Evolutionary conservation across 305 asterid genomes (phyloP).

Genomic region (Fraxinus latifolia): DNA sequence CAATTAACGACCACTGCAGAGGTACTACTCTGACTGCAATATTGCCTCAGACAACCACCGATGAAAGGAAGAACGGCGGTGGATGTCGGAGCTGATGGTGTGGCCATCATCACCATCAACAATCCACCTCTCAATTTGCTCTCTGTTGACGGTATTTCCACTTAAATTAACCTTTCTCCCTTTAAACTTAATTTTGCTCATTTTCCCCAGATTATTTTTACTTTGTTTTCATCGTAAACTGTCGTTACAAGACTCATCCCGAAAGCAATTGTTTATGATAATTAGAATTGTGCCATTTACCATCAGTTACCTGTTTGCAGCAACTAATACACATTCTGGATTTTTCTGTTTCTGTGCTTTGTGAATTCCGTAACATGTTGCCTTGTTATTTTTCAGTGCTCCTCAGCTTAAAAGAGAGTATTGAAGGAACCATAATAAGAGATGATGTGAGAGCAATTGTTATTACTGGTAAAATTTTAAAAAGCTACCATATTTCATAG

Average conservation of each 20-base stretch:
- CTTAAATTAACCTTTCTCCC: not conserved
- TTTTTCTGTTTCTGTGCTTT: not conserved
- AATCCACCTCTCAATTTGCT: slow-evolving; percentile 57
- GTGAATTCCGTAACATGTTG: not conserved
- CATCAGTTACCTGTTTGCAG: not conserved
- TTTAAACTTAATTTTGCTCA: not conserved
- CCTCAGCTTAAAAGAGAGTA: slow-evolving; percentile 39
- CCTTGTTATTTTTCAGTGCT: slow-evolving; percentile 32
- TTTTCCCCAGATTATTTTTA: not conserved
- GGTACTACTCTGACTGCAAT: not conserved
- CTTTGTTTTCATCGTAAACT: not conserved
- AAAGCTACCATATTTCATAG: not conserved
- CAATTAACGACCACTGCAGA: not conserved
- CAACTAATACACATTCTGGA: not conserved
- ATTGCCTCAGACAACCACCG: slow-evolving; percentile 11
- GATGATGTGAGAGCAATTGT: slow-evolving; percentile 55
- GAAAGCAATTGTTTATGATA: not conserved
- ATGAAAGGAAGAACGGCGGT: slow-evolving; percentile 32
- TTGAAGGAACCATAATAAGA: slow-evolving; percentile 37
- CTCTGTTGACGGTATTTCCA: slow-evolving; percentile 30
- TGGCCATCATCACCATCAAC: slow-evolving; percentile 42
- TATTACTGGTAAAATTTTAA: slow-evolving; percentile 34
- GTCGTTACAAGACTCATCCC: not conserved
- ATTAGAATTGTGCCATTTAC: not conserved
- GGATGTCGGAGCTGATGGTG: slow-evolving; percentile 31